Evolutionary conservation across 192 early-diverging fungal species (phyloP).

Genomic region (Backusella westeae): DNA sequence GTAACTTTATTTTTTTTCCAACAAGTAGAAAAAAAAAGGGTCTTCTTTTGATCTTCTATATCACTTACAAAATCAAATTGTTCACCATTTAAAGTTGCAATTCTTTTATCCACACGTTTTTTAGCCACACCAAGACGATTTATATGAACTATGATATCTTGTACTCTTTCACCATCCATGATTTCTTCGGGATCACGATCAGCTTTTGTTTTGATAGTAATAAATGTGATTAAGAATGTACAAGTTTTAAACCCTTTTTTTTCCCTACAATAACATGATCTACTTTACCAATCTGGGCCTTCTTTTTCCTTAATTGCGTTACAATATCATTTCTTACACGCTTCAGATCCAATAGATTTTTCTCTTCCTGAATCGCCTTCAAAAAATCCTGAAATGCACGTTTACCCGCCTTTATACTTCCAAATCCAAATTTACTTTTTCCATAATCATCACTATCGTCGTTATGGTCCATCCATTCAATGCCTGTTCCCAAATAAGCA

Average conservation of each 20-base stretch:
- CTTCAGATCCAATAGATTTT: constrained; percentile 59
- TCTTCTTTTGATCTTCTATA: background rate
- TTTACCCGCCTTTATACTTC: constrained; percentile 15
- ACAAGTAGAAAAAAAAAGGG: background rate
- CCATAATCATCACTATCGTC: background rate
- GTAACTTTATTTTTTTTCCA: background rate
- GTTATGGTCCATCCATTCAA: background rate
- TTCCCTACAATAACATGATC: background rate
- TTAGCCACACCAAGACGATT: constrained; percentile 73
- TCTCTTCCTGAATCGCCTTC: constrained; percentile 64
- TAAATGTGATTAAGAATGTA: constrained; percentile 7
- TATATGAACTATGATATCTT: constrained; percentile 70
- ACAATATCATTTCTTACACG: constrained; percentile 67
- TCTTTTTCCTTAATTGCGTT: constrained; percentile 72
- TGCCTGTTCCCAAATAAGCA: constrained; percentile 13
- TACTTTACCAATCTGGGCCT: constrained; percentile 47
- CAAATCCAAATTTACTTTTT: constrained; percentile 11
- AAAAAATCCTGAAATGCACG: constrained; percentile 76
- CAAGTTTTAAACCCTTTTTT: background rate
- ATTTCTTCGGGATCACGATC: constrained; percentile 70
- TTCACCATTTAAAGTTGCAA: constrained; percentile 51
- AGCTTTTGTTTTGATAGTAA: constrained; percentile 38
- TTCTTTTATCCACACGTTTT: constrained; percentile 71
- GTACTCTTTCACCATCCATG: constrained; percentile 76
- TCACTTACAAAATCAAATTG: constrained; percentile 42